Percentiles rank a stretch among this genome's conserved stretches.
Evolutionary conservation across 495 filamentous ascomycete genomes (phyloP).

Genomic region (Chaetomium tenue): DNA sequence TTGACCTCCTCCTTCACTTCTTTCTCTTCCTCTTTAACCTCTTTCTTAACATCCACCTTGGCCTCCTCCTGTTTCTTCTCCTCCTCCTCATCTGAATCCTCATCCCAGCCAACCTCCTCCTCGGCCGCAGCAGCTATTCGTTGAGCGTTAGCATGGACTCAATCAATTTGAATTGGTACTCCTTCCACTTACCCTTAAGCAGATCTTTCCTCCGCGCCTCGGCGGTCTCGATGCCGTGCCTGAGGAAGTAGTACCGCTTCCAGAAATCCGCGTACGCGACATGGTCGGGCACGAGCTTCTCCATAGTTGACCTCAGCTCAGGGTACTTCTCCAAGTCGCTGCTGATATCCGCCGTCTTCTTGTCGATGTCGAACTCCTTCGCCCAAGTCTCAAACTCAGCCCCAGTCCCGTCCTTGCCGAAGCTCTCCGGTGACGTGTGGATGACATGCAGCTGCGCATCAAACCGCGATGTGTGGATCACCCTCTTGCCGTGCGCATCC

Average conservation of each 20-base stretch:
- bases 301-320: conserved; percentile 88
- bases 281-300: conserved; percentile 86
- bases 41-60: not conserved
- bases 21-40: not conserved
- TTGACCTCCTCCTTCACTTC: not conserved
- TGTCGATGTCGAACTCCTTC: conserved; percentile 73
- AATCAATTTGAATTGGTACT: not conserved
- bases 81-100: conserved; percentile 48
- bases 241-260: conserved; percentile 92
- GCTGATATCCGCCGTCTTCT: conserved; percentile 81
- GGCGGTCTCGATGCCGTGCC: conserved; percentile 92
- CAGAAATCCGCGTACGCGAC: conserved; percentile 90
- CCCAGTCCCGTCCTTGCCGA: conserved; percentile 75
- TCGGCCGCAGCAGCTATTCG: conserved; percentile 59
- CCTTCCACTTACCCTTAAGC: conserved; percentile 69
- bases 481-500: conserved; percentile 81
- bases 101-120: conserved; percentile 84
- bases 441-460: conserved; percentile 96
- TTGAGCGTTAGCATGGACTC: conserved; percentile 30
- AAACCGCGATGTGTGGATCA: conserved; percentile 89
- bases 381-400: conserved; percentile 73
- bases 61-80: conserved; percentile 29
- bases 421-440: conserved; percentile 80
- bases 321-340: conserved; percentile 82
- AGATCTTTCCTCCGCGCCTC: conserved; percentile 87